Evolutionary conservation across 1,284 basidiomycete genomes (phyloP).

Genomic region (Boletellus sp.): DNA sequence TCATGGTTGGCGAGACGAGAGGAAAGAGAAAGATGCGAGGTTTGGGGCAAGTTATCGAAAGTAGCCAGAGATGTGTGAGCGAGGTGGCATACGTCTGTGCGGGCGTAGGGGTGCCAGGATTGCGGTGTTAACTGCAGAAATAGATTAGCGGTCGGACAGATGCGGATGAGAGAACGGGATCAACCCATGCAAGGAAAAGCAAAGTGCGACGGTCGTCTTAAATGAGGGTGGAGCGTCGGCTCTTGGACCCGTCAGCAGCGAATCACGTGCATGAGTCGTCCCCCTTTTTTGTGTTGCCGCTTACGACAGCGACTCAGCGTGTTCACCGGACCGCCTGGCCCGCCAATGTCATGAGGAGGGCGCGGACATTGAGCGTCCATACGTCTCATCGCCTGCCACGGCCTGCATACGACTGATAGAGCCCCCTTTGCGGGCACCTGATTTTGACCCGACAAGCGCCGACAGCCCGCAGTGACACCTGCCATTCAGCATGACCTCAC

Average conservation of each 20-base stretch:
- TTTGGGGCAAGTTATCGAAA: constrained; percentile 16
- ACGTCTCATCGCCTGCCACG: too few species aligned
- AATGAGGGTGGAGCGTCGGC: constrained; percentile 16
- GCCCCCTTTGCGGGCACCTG: too few species aligned
- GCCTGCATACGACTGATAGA: too few species aligned
- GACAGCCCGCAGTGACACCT: too few species aligned
- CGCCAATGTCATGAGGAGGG: too few species aligned
- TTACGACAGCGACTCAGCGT: too few species aligned
- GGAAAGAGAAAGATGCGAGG: constrained; percentile 46
- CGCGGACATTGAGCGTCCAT: too few species aligned
- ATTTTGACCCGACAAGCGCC: too few species aligned
- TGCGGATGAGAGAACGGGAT: neutral
- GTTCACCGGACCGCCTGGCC: too few species aligned
- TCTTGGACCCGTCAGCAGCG: constrained; percentile 8
- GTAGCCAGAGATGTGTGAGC: neutral
- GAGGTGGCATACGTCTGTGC: constrained; percentile 22
- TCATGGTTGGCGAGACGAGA: constrained; percentile 15
- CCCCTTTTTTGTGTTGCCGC: neutral
- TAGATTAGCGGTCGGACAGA: neutral
- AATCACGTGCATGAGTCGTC: constrained; percentile 17
- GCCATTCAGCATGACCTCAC: too few species aligned
- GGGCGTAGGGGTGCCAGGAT: constrained; percentile 23
- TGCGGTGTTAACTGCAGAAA: constrained; percentile 2
- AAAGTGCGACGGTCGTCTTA: constrained; percentile 7
- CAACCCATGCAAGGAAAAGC: constrained; percentile 20